phyloP scores from a whole-genome alignment of 1,284 basidiomycete species.

The Sparassis latifolia region DNA sequence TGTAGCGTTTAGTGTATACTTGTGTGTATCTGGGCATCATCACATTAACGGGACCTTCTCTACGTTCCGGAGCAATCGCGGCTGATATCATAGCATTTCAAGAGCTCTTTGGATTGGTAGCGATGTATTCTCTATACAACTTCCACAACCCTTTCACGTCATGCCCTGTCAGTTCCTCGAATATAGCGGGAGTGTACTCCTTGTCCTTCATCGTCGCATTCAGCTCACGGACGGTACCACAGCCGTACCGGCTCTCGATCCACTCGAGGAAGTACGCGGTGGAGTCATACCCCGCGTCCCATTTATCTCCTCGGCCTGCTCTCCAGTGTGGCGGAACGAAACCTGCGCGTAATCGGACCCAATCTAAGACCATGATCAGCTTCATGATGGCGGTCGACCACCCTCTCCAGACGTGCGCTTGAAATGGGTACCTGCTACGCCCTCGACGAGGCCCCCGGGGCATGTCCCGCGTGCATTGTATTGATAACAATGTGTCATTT shows the following conservation, averaged over 20 bases:
- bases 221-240: constrained; percentile 46
- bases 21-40: constrained; percentile 8
- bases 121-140: constrained; percentile 38
- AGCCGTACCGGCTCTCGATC: constrained; percentile 52
- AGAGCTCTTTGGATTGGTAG: not conserved
- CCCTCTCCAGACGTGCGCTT: constrained; percentile 4
- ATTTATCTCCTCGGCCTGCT: constrained; percentile 35
- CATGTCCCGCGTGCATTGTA: constrained; percentile 52
- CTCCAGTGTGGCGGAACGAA: constrained; percentile 65
- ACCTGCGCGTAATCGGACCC: constrained; percentile 53
- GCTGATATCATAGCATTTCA: too few relatives aligned
- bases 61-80: too few relatives aligned
- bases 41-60: too few relatives aligned
- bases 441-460: constrained; percentile 65
- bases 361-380: constrained; percentile 38
- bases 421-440: constrained; percentile 51
- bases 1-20: constrained; percentile 12
- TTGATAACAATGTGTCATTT: constrained; percentile 73
- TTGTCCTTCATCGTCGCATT: constrained; percentile 47
- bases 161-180: constrained; percentile 45
- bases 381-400: not conserved
- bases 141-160: constrained; percentile 50
- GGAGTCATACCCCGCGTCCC: constrained; percentile 68
- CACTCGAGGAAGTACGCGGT: constrained; percentile 71
- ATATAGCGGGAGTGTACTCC: constrained; percentile 43